A percentile compares a stretch with the other conserved stretches of the same genome.
phyloP scores from a whole-genome alignment of 2,329 filamentous ascomycete species.

The Penicillium occitanis region DNA sequence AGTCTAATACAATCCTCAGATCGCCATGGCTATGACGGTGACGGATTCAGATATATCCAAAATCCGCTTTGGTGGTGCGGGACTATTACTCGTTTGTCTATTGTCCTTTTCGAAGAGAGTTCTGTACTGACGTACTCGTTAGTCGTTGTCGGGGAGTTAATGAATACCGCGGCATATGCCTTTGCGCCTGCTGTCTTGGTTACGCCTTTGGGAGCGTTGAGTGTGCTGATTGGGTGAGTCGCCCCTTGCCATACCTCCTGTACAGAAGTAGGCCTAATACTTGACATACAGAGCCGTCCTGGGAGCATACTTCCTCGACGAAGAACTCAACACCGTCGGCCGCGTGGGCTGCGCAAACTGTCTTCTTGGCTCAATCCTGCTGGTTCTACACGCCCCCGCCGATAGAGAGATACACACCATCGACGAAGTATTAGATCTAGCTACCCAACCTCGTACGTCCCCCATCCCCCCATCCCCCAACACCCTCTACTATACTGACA shows the following conservation, averaged over 20 bases:
- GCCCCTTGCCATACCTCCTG: neutral
- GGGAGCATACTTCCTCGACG: constrained; percentile 19
- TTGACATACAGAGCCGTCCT: constrained; percentile 10
- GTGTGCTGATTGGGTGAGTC: constrained; percentile 19
- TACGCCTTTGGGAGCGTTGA: constrained; percentile 19
- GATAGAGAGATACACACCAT: constrained; percentile 17
- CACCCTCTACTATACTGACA: neutral
- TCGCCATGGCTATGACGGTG: constrained; percentile 17
- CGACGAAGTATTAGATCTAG: constrained; percentile 13
- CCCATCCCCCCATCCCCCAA: too few species aligned
- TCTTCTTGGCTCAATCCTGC: constrained; percentile 16
- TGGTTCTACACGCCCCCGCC: constrained; percentile 19
- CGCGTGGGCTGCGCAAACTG: constrained; percentile 20
- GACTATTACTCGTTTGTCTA: constrained; percentile 18
- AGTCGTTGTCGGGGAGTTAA: constrained; percentile 20
- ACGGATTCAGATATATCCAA: constrained; percentile 18
- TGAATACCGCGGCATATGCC: constrained; percentile 21
- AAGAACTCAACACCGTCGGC: constrained; percentile 18
- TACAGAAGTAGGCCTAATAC: neutral
- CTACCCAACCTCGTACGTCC: constrained; percentile 18
- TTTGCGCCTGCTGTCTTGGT: constrained; percentile 21
- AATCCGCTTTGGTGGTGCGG: constrained; percentile 22
- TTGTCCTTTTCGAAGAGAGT: neutral
- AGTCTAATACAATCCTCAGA: constrained; percentile 20
- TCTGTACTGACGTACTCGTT: neutral